These are phyloP conservation scores for Plasmodium sp. DNA, from an alignment of 169 alveolate species.

Conservation along the genomic window DNA sequence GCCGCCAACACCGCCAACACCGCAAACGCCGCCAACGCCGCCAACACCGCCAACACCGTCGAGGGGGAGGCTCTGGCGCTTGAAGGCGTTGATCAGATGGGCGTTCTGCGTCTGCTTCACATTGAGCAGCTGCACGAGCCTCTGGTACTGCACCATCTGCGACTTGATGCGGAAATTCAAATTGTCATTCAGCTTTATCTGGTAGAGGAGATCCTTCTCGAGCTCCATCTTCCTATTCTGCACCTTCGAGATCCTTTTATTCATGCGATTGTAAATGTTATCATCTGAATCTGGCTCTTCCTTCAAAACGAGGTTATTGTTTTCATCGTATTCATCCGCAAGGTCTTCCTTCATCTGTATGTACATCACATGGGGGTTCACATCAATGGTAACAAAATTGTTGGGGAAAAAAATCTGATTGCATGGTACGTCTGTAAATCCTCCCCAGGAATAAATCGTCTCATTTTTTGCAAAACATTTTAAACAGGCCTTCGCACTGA, in stretches of 20 bases:
- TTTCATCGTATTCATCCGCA: slow-evolving; percentile 49
- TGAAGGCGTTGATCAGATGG: not conserved
- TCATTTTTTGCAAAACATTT: slow-evolving; percentile 57
- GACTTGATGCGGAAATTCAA: slow-evolving; percentile 24
- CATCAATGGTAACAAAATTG: slow-evolving; percentile 34
- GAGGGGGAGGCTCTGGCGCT: not conserved
- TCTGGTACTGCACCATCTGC: slow-evolving; percentile 50
- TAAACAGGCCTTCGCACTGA: slow-evolving; percentile 43
- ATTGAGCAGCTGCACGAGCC: slow-evolving; percentile 12
- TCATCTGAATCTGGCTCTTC: slow-evolving; percentile 28
- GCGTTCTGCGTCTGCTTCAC: slow-evolving; percentile 39
- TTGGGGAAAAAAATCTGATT: slow-evolving; percentile 28
- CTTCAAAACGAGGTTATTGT: slow-evolving; percentile 17
- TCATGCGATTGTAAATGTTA: slow-evolving; percentile 44
- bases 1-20: not conserved
- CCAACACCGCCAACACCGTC: not conserved
- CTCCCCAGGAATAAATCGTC: slow-evolving; percentile 74
- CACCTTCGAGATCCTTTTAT: slow-evolving; percentile 1
- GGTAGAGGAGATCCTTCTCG: slow-evolving; percentile 52
- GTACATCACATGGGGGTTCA: slow-evolving; percentile 23
- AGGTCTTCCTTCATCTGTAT: slow-evolving; percentile 45
- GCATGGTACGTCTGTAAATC: slow-evolving; percentile 52
- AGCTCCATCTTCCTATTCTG: slow-evolving; percentile 45
- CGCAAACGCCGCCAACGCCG: not conserved
- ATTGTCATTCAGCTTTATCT: slow-evolving; percentile 51